Evolutionary conservation across 148 eudicot species (phyloP).

Genomic region (Amaranthus cruentus): DNA sequence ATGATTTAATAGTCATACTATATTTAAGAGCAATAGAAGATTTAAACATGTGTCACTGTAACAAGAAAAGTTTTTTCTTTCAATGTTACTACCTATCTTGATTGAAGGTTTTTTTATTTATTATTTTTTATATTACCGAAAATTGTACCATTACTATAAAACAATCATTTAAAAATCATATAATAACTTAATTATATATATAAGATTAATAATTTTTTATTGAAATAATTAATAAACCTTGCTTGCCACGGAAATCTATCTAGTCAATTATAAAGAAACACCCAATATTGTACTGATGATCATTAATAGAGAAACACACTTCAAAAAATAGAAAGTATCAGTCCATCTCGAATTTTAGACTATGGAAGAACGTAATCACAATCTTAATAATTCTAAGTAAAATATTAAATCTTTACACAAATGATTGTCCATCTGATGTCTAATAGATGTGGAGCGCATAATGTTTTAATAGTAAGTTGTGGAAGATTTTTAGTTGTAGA

Average conservation of each 20-base stretch:
- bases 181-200: too few species aligned
- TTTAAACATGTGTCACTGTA: too few species aligned
- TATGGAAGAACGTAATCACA: not conserved
- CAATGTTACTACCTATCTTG: too few species aligned
- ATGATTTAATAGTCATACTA: too few species aligned
- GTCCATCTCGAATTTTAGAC: not conserved
- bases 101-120: too few species aligned
- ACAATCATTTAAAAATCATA: too few species aligned
- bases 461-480: slow-evolving; percentile 10
- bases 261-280: not conserved
- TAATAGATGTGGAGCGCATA: slow-evolving; percentile 15
- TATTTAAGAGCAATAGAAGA: too few species aligned
- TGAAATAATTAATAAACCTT: not conserved
- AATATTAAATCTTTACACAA: not conserved
- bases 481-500: slow-evolving; percentile 12
- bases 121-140: too few species aligned
- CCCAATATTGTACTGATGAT: not conserved
- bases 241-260: too few species aligned
- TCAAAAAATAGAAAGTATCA: not conserved
- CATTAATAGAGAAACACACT: slow-evolving; percentile 5
- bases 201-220: too few species aligned
- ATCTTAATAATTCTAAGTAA: slow-evolving; percentile 4
- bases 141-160: too few species aligned
- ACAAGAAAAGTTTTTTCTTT: too few species aligned
- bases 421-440: slow-evolving; percentile 16